phyloP scores from a whole-genome alignment of 345 rosid species.

The Ricinus communis region DNA sequence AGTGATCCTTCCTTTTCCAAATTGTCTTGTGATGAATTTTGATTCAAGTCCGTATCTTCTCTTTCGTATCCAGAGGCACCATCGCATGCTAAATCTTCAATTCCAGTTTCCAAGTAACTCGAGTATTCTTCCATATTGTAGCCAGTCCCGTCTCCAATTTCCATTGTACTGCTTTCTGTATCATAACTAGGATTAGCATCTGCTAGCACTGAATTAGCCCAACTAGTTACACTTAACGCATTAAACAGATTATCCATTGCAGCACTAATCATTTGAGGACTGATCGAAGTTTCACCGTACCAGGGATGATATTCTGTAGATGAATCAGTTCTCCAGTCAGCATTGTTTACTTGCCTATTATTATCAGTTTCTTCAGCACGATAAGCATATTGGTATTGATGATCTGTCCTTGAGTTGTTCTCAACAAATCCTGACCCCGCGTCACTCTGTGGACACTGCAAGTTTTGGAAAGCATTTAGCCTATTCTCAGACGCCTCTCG shows the following conservation, averaged over 20 bases:
- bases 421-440: slow-evolving; percentile 33
- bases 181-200: slow-evolving; percentile 10
- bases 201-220: slow-evolving; percentile 24
- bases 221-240: too few relatives aligned
- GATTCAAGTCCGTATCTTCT: slow-evolving; percentile 11
- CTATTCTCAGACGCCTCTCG: slow-evolving; percentile 4
- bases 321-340: too few relatives aligned
- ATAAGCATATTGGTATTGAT: slow-evolving; percentile 32
- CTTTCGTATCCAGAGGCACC: slow-evolving; percentile 14
- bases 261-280: neutral
- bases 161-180: neutral
- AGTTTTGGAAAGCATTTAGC: slow-evolving; percentile 35
- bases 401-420: slow-evolving; percentile 46
- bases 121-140: slow-evolving; percentile 18
- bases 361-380: slow-evolving; percentile 14
- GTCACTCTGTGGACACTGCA: slow-evolving; percentile 31
- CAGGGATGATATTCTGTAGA: neutral
- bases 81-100: slow-evolving; percentile 23
- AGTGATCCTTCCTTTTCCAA: neutral
- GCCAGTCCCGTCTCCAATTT: slow-evolving; percentile 16
- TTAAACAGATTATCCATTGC: too few relatives aligned
- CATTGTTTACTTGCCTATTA: slow-evolving; percentile 13
- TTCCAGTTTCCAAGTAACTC: slow-evolving; percentile 22
- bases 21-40: slow-evolving; percentile 1
- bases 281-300: neutral